Base-by-base conservation (phyloP, 2,329 filamentous ascomycete genomes). In the Paraphoma sp. region DNA sequence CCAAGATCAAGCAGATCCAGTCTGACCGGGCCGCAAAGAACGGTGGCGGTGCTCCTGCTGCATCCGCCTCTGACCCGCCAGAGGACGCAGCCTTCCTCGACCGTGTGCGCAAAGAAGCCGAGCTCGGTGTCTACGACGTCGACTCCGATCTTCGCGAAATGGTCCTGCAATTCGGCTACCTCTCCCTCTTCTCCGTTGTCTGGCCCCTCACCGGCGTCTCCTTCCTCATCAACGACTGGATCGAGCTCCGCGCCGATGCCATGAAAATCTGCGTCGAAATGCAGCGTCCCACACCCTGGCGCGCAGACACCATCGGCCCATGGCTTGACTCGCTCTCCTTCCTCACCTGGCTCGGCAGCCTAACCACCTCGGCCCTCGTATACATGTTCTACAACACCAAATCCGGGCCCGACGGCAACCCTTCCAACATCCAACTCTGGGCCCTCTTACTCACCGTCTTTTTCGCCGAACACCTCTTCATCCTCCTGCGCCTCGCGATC, bases 141-240 rank as follows among this genome's bases (percentile, higher is more conserved):
- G 92, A 92, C 0, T 85, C 86, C 16, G 95, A 99, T 73, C 91
- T 97, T 60, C 86, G 95, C 38, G 95, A 99, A 79, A 77, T 71
- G 69, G 59, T 70, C 38, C 62, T 75, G 38, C 81, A 83, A 68
- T 92, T 85, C 81, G 92, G 93, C 30, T 98, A 97, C 74, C 83
- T 99, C 0, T 89, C 91, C 0, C 84, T 98, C 9, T 98, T 98
- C 76, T 95, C 92, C 0, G 91, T 95, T 2, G 88, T 97, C 52
- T 99, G 95, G 95, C 95, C 95, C 0, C 81, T 98, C n/a, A 93
- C 94, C 0, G 89, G 90, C 1, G 84, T 92, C 54, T 94, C 90
- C 1, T 98, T 98, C 80, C 80, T 98, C 11, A 81, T 95, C 76
- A 98, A 98, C 80, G 96, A 98, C 79, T 98, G 94, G 93, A 81